These are phyloP conservation scores for Scutellaria baicalensis DNA, from an alignment of 257 asterid genomes.

Conservation along the genomic window DNA sequence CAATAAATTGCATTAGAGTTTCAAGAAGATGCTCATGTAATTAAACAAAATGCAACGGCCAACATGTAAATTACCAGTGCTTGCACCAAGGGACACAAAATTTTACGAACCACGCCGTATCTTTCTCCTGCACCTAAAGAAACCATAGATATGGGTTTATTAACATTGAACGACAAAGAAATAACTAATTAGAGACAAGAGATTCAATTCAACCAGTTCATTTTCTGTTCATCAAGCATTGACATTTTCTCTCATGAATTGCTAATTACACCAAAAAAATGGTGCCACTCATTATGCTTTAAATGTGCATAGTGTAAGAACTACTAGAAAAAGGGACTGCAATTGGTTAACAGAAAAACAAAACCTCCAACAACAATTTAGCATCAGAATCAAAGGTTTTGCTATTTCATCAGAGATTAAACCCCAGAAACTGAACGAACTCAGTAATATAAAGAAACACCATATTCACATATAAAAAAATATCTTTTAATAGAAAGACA, in stretches of 20 bases:
- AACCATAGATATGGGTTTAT: slow-evolving; percentile 7
- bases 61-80: slow-evolving; percentile 69
- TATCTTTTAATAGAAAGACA: neutral
- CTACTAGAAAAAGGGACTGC: neutral
- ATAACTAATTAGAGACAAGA: neutral
- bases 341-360: neutral
- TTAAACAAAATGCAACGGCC: neutral
- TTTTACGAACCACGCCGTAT: slow-evolving; percentile 92
- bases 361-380: neutral
- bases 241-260: neutral
- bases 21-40: neutral
- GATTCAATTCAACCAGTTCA: neutral
- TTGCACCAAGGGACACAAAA: slow-evolving; percentile 99
- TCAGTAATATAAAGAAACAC: neutral
- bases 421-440: neutral
- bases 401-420: neutral
- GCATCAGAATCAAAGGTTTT: neutral
- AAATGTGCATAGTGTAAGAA: neutral
- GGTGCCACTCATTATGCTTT: neutral
- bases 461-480: neutral
- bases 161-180: neutral
- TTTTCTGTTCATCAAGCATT: neutral
- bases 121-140: slow-evolving; percentile 85
- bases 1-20: neutral
- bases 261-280: neutral